Evolutionary conservation across 176 grass and related monocot species (phyloP).

Genomic region (Triticum urartu): DNA sequence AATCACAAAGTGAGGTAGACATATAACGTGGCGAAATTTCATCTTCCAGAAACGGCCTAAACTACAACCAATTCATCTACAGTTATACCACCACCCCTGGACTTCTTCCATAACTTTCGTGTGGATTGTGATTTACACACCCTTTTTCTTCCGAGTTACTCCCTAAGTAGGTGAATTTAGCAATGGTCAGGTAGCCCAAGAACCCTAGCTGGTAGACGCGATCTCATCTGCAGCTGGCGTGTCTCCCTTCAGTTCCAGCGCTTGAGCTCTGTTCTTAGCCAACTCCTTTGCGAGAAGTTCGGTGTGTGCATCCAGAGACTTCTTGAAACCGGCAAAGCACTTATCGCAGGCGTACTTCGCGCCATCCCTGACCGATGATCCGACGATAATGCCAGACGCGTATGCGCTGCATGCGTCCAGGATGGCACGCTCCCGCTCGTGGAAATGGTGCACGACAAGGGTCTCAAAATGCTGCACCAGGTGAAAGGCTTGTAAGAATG

Average conservation of each 20-base stretch:
- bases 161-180: neutral
- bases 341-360: constrained; percentile 29
- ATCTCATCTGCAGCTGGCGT: constrained; percentile 21
- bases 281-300: constrained; percentile 49
- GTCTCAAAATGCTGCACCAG: constrained; percentile 58
- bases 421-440: constrained; percentile 25
- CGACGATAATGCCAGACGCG: constrained; percentile 46
- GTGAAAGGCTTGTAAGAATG: neutral
- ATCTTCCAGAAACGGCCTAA: neutral
- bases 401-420: constrained; percentile 48
- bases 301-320: constrained; percentile 24
- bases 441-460: constrained; percentile 48
- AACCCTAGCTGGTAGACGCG: neutral
- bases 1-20: neutral
- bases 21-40: constrained; percentile 3
- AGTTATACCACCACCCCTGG: neutral
- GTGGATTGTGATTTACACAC: neutral
- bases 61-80: neutral
- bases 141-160: neutral
- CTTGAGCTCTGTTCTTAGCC: constrained; percentile 17
- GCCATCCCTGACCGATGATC: constrained; percentile 21
- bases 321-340: constrained; percentile 49
- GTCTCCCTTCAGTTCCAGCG: constrained; percentile 10
- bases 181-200: constrained; percentile 3
- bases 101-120: neutral